Conservation (phyloP, 2,329 filamentous ascomycete genomes). For the Leptographium flavum region DNA sequence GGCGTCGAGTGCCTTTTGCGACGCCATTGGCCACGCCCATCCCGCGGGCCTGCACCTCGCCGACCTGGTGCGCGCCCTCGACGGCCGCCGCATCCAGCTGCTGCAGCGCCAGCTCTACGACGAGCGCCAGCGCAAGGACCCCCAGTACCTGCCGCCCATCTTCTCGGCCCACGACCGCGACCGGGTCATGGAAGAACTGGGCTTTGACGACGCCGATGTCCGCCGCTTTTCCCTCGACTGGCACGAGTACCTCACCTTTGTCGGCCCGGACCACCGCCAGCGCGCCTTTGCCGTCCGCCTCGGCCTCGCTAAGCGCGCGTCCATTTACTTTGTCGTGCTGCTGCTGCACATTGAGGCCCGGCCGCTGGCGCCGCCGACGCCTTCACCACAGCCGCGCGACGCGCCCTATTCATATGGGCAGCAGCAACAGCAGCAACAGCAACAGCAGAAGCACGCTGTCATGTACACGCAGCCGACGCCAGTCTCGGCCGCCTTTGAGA, state of each 20-base stretch:
- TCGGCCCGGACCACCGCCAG: slow-evolving; percentile 34
- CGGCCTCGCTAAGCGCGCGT: slow-evolving; percentile 44
- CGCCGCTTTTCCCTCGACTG: slow-evolving; percentile 36
- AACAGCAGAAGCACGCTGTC: no score
- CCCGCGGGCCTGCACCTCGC: slow-evolving; percentile 35
- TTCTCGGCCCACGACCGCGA: slow-evolving; percentile 39
- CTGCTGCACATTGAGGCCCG: slow-evolving; percentile 24
- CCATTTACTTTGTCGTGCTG: slow-evolving; percentile 48
- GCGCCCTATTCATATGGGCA: slow-evolving; percentile 27
- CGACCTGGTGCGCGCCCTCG: slow-evolving; percentile 36
- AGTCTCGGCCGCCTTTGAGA: slow-evolving; percentile 33
- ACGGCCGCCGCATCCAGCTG: slow-evolving; percentile 35
- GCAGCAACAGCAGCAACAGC: slow-evolving; percentile 20
- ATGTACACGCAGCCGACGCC: slow-evolving; percentile 29
- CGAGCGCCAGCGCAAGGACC: slow-evolving; percentile 42
- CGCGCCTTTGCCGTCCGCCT: slow-evolving; percentile 35
- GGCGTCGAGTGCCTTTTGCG: slow-evolving; percentile 39
- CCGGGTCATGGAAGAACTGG: slow-evolving; percentile 37
- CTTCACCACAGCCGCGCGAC: slow-evolving; percentile 29
- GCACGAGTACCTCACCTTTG: slow-evolving; percentile 41
- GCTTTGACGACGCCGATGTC: slow-evolving; percentile 38
- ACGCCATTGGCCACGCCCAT: slow-evolving; percentile 36
- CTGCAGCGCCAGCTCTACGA: slow-evolving; percentile 39
- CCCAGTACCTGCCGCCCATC: slow-evolving; percentile 52
- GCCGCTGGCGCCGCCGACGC: slow-evolving; percentile 27